A percentile compares a stretch with the other conserved stretches of the same genome.
These are phyloP conservation scores for Neurospora tetrasperma DNA, from an alignment of 495 filamentous ascomycete genomes.

Conservation along the genomic window DNA sequence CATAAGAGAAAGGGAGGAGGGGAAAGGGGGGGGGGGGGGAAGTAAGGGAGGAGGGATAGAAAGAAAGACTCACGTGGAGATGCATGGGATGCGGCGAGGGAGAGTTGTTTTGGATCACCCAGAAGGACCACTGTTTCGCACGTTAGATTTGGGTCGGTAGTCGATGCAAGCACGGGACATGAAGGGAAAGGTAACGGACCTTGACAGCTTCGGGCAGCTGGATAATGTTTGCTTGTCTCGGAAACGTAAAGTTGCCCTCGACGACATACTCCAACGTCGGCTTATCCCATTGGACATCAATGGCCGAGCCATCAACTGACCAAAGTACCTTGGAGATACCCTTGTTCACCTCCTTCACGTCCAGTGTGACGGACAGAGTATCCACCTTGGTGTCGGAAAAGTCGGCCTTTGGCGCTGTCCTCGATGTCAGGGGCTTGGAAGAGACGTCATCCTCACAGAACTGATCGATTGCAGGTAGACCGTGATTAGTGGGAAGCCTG, in stretches of 20 bases:
- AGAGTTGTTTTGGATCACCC: constrained; percentile 26
- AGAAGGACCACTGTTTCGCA: constrained; percentile 28
- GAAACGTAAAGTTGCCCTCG: constrained; percentile 24
- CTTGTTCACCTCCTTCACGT: background rate
- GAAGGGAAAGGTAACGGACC: constrained; percentile 22
- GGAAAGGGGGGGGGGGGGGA: background rate
- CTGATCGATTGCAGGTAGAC: background rate
- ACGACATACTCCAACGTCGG: constrained; percentile 30
- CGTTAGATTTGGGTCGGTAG: constrained; percentile 11
- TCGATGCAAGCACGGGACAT: background rate
- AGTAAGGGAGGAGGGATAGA: background rate
- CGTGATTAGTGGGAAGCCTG: constrained; percentile 6
- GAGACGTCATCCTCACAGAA: constrained; percentile 5
- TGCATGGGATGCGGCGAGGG: constrained; percentile 36
- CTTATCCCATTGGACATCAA: constrained; percentile 20
- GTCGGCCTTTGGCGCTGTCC: background rate
- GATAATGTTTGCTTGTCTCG: constrained; percentile 25
- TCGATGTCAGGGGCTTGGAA: background rate
- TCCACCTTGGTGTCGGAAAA: background rate
- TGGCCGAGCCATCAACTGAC: constrained; percentile 15
- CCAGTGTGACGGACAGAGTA: background rate
- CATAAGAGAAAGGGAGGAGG: too few relatives aligned
- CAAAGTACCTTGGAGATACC: constrained; percentile 5
- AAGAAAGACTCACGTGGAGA: constrained; percentile 29
- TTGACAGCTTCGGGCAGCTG: constrained; percentile 25